A percentile compares a stretch with the other conserved stretches of the same genome.
Conservation (phyloP, 2,329 filamentous ascomycete genomes). For the Aspergillus puulaauensis region DNA sequence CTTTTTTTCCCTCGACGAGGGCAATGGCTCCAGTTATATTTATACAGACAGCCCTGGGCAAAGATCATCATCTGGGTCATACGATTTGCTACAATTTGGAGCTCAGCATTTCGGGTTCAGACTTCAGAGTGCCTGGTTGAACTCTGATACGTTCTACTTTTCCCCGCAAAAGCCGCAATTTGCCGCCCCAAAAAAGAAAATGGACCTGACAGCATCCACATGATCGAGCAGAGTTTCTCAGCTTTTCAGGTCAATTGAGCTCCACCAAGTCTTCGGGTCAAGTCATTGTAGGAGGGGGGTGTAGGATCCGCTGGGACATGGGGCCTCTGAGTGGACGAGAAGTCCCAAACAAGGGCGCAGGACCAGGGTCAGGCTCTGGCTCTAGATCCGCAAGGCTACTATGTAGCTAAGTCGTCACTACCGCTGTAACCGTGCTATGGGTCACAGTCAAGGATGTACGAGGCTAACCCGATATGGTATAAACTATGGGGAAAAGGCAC, state of each 20-base stretch:
- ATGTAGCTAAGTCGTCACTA: conserved; percentile 18
- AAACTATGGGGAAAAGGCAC: conserved; percentile 14
- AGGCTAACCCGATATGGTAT: conserved; percentile 14
- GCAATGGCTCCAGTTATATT: conserved; percentile 23
- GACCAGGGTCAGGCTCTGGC: conserved; percentile 12
- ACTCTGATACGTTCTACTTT: conserved; percentile 27
- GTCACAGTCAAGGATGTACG: conserved; percentile 11
- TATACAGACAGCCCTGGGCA: conserved; percentile 13
- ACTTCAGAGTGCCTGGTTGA: conserved; percentile 16
- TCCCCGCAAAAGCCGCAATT: conserved; percentile 31
- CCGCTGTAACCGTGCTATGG: conserved; percentile 16
- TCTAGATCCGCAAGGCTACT: conserved; percentile 18
- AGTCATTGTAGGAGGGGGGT: conserved; percentile 9
- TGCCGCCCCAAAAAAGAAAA: conserved; percentile 25
- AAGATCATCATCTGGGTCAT: conserved; percentile 25
- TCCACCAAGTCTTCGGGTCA: conserved; percentile 18
- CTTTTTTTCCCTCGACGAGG: conserved; percentile 15
- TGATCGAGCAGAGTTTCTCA: conserved; percentile 24
- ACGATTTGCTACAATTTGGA: conserved; percentile 23
- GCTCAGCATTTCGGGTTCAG: conserved; percentile 21
- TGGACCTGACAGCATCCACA: conserved; percentile 27
- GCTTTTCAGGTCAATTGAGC: conserved; percentile 20
- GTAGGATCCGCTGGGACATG: conserved; percentile 16
- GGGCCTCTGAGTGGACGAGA: conserved; percentile 16
- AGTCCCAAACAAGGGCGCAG: conserved; percentile 13